Conservation (phyloP, 257 asterid genomes). For the Buddleja alternifolia region DNA sequence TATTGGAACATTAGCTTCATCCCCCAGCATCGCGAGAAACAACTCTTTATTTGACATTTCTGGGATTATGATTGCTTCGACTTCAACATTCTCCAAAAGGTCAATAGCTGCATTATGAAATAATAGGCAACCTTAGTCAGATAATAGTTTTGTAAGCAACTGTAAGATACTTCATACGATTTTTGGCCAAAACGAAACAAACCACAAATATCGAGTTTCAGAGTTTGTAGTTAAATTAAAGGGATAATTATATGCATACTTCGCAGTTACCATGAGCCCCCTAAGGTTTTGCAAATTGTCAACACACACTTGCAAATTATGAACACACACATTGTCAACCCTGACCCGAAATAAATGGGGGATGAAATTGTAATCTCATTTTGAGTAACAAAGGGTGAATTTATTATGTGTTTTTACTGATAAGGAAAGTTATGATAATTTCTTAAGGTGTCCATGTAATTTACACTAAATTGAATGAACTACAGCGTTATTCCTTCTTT, state of each 20-base stretch:
- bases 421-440: no score
- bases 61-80: conserved; percentile 41
- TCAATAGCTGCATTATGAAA: conserved; percentile 40
- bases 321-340: no score
- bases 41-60: conserved; percentile 30
- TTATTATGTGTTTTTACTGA: no score
- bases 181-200: not conserved
- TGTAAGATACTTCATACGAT: not conserved
- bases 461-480: not conserved
- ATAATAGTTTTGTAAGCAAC: conserved; percentile 7
- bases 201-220: not conserved
- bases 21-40: conserved; percentile 34
- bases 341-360: no score
- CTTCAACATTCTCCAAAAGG: conserved; percentile 41
- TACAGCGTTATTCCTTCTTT: not conserved
- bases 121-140: not conserved
- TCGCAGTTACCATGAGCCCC: no score
- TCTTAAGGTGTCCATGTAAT: no score
- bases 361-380: no score
- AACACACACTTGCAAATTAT: no score
- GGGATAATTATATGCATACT: no score
- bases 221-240: no score
- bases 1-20: conserved; percentile 39
- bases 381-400: no score
- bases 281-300: no score